These are phyloP conservation scores for Madurella mycetomatis DNA, from an alignment of 2,329 filamentous ascomycete species.

Conservation along the genomic window DNA sequence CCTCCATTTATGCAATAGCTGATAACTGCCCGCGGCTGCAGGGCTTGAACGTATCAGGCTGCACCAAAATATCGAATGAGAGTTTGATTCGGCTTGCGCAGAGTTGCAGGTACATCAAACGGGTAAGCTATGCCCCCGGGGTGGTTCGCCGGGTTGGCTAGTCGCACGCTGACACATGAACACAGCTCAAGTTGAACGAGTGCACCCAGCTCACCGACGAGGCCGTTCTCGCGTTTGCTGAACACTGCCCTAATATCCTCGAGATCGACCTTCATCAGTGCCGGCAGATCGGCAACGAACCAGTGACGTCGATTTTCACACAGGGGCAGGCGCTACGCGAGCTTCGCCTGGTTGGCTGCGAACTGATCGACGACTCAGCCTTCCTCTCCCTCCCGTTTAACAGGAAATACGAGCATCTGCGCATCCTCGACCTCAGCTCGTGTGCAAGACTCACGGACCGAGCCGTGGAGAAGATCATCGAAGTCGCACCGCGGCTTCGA, in stretches of 20 bases:
- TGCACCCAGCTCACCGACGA: conserved; percentile 79
- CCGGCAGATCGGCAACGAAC: conserved; percentile 71
- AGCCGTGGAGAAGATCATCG: conserved; percentile 83
- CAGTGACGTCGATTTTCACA: conserved; percentile 74
- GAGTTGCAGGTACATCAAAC: conserved; percentile 80
- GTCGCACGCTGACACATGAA: conserved; percentile 9
- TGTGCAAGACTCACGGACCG: conserved; percentile 80
- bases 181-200: conserved; percentile 86
- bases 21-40: conserved; percentile 80
- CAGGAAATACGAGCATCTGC: conserved; percentile 75
- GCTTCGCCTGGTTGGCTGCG: conserved; percentile 79
- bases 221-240: conserved; percentile 79
- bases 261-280: conserved; percentile 95
- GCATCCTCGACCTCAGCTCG: conserved; percentile 90
- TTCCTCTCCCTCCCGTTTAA: conserved; percentile 72
- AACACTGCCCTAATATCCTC: conserved; percentile 85
- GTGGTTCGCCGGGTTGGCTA: background rate
- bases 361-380: conserved; percentile 78
- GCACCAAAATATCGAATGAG: conserved; percentile 77
- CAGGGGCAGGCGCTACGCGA: conserved; percentile 83
- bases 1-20: conserved; percentile 72
- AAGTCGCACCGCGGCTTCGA: conserved; percentile 77
- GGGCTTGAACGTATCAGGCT: conserved; percentile 87
- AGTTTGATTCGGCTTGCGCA: conserved; percentile 76
- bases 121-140: conserved; percentile 46